Base-by-base conservation (phyloP, 2,329 filamentous ascomycete genomes). In the Madurella mycetomatis region DNA sequence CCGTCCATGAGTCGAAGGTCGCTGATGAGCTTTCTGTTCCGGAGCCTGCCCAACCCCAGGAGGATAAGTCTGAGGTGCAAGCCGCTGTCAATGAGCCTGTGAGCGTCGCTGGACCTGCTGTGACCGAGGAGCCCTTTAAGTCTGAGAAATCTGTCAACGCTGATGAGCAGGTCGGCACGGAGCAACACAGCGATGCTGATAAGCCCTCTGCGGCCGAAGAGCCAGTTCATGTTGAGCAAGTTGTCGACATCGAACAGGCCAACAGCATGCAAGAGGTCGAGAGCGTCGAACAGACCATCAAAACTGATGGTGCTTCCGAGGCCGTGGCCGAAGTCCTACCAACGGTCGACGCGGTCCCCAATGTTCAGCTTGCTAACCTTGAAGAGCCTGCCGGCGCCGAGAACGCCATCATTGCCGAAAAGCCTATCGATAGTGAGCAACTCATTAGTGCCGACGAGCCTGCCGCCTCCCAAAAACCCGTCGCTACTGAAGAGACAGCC, bases 401-500 rank as follows among this genome's bases (percentile, higher is more conserved):
- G 13, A 49, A 54, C 44, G 39, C 37, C 9, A 32, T 31, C n/a
- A 37, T 37, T 41, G 37, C 34, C 32, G 53, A 48, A 5, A 9
- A 54, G 15, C 30, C 48, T 18, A 19, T 37, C 12, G 47, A 49
- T 5, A 12, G 31, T 11, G 34, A 39, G 45, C 45, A 30, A 11
- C 34, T 15, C 16, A 4, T 15, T 42, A 42, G 13, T 42, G 42
- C 42, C 41, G 51, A 48, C 9, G 37, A 41, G 42, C 9, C 41
- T n/a, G 19, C 15, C 17, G 8, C 13, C 9, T 39, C 4, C n/a
- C 55, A 57, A 25, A 56, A 58, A 16, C 8, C 52, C 44, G 42
- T 50, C 34, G 42, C 44, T 41, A 37, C 39, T 19, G 58, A 60
- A 45, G 49, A 57, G 30, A 31, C 60, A 9, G 34, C 41, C 19